These are phyloP conservation scores for Crepidotus variabilis DNA, from an alignment of 768 basidiomycete genomes.

Conservation along the genomic window DNA sequence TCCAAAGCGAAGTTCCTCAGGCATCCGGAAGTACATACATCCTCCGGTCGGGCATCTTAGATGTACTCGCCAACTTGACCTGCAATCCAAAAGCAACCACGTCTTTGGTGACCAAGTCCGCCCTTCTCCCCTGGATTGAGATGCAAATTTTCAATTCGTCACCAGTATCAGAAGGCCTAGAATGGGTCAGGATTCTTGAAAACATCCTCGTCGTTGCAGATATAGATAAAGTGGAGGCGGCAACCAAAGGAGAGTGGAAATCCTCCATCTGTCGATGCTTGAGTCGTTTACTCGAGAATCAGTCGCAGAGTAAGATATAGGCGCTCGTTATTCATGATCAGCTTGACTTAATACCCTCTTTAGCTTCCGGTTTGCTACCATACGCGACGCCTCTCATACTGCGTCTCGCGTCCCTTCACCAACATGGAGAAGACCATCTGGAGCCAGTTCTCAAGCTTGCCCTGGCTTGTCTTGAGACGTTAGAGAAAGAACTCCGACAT, in stretches of 20 bases:
- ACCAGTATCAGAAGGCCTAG: conserved; percentile 38
- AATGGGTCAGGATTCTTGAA: conserved; percentile 65
- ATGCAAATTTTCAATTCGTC: conserved; percentile 49
- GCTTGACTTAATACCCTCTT: conserved; percentile 2
- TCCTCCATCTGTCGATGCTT: conserved; percentile 52
- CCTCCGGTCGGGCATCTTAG: conserved; percentile 58
- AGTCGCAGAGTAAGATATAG: conserved; percentile 21
- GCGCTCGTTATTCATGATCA: not conserved
- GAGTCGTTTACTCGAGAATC: conserved; percentile 30
- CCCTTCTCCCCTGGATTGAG: conserved; percentile 79
- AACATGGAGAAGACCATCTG: conserved; percentile 20
- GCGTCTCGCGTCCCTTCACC: conserved; percentile 32
- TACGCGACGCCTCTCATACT: conserved; percentile 24
- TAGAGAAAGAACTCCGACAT: conserved; percentile 23
- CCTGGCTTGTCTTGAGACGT: conserved; percentile 19
- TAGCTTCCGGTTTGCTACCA: conserved; percentile 7
- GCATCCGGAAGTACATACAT: conserved; percentile 3
- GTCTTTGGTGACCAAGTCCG: conserved; percentile 68
- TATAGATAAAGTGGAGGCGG: conserved; percentile 43
- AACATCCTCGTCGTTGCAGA: conserved; percentile 56
- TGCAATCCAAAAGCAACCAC: conserved; percentile 64
- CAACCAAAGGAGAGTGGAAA: conserved; percentile 61
- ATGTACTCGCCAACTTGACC: conserved; percentile 75
- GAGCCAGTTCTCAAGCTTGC: conserved; percentile 25
- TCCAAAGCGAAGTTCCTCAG: conserved; percentile 59